Evolutionary conservation across 306 rosid species (phyloP), one percentile per base, ranked within the genome.

Genomic region (Chamaecrista fasciculata): DNA sequence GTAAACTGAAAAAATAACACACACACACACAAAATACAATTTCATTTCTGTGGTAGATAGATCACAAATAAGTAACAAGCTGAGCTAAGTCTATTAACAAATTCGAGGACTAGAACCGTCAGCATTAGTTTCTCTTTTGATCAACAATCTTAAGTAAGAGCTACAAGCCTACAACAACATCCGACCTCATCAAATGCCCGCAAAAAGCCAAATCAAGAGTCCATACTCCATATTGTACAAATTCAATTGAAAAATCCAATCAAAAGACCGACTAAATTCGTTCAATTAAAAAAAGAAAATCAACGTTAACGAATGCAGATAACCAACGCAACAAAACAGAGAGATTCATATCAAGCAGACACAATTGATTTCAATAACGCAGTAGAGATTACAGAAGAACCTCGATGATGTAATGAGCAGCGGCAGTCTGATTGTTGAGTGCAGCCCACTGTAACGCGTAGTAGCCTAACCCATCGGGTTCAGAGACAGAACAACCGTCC

Each of bases 381-480:
- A 60, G 5, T n/a, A n/a, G n/a, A n/a, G n/a, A n/a, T n/a, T n/a
- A n/a, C n/a, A n/a, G n/a, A n/a, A 31, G 19, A 74, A 80, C 88
- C 85, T 95, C 97, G 37, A 95, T 89, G 31, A 95, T 95, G 80
- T 82, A 95, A 83, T 91, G 97, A 36, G 97, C 99, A 69, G 92
- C 97, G 28, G 91, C 97, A 52, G 97, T 73, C 12, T 89, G 92
- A 69, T 91, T 95, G 71, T 91, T 91, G 28, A 95, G 91, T 3
- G 99, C 95, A 28, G 97, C 99, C 99, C 99, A 95, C 89, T 95
- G 99, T 48, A 95, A 92, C 9, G 99, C 96, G 72, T 84, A 87
- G 86, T 91, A 89, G 1, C 99, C 99, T 11, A 81, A 76, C 33
- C 96, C 97, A 79, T 95, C 97, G 7, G 99, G 94, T 66, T 91